Percentiles rank a stretch among this genome's conserved stretches.
phyloP scores from a whole-genome alignment of 2,329 filamentous ascomycete species.

The Beauveria medogensis region DNA sequence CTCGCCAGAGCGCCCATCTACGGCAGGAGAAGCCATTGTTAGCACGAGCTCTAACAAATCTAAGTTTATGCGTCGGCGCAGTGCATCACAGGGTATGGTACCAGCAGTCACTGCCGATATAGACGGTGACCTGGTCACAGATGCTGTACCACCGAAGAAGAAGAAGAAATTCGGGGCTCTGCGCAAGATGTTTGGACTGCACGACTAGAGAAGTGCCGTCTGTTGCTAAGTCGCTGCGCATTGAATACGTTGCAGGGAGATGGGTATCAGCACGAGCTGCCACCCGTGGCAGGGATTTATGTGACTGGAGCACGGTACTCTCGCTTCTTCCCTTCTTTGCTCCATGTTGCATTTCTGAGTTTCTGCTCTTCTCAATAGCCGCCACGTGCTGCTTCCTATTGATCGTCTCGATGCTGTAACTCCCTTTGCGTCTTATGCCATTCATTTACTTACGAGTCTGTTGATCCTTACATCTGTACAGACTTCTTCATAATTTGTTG shows the following conservation, averaged over 20 bases:
- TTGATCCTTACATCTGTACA: not conserved
- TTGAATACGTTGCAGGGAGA: not conserved
- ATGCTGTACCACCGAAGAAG: conserved; percentile 21
- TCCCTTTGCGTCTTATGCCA: not conserved
- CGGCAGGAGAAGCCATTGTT: conserved; percentile 23
- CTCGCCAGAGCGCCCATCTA: conserved; percentile 24
- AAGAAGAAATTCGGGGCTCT: conserved; percentile 61
- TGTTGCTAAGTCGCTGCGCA: not conserved
- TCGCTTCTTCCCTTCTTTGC: not conserved
- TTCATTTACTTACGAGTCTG: not conserved
- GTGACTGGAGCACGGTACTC: not conserved
- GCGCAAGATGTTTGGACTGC: conserved; percentile 54
- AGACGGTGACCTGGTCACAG: conserved; percentile 4
- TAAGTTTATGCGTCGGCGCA: conserved; percentile 28
- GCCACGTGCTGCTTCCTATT: not conserved
- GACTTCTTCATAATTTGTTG: not conserved
- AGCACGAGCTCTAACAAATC: conserved; percentile 17
- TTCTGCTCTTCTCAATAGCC: not conserved
- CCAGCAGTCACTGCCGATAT: conserved; percentile 13
- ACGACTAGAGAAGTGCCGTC: conserved; percentile 28
- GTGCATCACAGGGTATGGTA: conserved; percentile 26
- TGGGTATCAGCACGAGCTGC: not conserved
- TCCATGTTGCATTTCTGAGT: not conserved
- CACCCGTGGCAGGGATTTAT: not conserved
- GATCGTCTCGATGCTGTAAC: not conserved